Conservation (phyloP, 441 rosid genomes). For the Omphalea diandra region DNA sequence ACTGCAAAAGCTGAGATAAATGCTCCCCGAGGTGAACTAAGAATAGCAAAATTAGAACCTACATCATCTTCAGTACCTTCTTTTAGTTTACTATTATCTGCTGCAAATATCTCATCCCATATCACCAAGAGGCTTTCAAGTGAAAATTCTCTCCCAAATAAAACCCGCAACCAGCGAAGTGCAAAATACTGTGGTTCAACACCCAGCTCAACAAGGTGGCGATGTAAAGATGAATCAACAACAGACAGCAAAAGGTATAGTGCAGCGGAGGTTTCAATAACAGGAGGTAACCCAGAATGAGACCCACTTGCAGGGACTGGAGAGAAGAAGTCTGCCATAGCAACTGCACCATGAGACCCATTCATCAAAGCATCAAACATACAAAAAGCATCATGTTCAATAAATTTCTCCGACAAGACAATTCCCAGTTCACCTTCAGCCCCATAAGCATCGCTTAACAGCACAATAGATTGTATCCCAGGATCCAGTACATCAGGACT, state of each 20-base stretch:
- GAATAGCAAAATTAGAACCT: slow-evolving; percentile 44
- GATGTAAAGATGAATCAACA: slow-evolving; percentile 78
- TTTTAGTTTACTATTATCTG: slow-evolving; percentile 43
- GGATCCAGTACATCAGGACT: slow-evolving; percentile 72
- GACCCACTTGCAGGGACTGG: slow-evolving; percentile 51
- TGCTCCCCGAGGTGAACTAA: slow-evolving; percentile 74
- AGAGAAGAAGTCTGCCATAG: slow-evolving; percentile 80
- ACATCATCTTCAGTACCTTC: slow-evolving; percentile 29
- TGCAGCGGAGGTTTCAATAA: slow-evolving; percentile 86
- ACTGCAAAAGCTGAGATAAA: slow-evolving; percentile 71
- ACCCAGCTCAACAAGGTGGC: slow-evolving; percentile 87
- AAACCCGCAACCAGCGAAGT: slow-evolving; percentile 92
- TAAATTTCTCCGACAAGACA: slow-evolving; percentile 91
- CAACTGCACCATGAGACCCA: slow-evolving; percentile 68
- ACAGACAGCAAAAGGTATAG: slow-evolving; percentile 70
- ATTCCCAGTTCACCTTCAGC: slow-evolving; percentile 98
- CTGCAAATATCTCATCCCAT: slow-evolving; percentile 92
- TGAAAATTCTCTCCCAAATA: slow-evolving; percentile 87
- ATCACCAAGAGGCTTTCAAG: slow-evolving; percentile 68
- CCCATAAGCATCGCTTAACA: slow-evolving; percentile 83
- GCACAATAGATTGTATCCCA: slow-evolving; percentile 57
- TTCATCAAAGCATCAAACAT: slow-evolving; percentile 97
- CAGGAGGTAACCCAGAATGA: slow-evolving; percentile 68
- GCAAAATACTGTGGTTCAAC: slow-evolving; percentile 97
- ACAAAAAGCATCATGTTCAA: slow-evolving; percentile 96